Conservation (phyloP, 495 filamentous ascomycete species). For the Tuber indicum region DNA sequence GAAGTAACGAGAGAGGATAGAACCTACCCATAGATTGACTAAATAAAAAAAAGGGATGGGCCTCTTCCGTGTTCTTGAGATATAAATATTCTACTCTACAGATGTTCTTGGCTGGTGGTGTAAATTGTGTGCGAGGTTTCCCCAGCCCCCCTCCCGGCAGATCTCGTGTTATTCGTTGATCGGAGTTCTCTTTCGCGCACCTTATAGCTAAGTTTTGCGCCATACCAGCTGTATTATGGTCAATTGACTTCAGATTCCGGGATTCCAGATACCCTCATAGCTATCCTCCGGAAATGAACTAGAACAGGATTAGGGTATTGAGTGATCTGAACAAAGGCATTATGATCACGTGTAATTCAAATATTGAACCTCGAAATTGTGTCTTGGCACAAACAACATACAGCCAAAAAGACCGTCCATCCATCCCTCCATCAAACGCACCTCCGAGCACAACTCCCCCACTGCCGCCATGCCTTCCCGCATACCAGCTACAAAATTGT, state of each 20-base stretch:
- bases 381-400: neutral
- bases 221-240: neutral
- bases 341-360: neutral
- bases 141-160: neutral
- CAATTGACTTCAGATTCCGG: neutral
- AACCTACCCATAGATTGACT: neutral
- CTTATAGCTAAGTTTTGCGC: neutral
- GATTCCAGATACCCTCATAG: neutral
- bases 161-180: neutral
- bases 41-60: neutral
- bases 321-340: neutral
- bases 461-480: constrained; percentile 62
- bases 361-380: neutral
- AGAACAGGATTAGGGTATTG: neutral
- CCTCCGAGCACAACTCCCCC: neutral
- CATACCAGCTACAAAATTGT: constrained; percentile 55
- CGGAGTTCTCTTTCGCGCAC: neutral
- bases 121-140: neutral
- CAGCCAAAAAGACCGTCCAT: neutral
- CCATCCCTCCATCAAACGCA: neutral
- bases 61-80: neutral
- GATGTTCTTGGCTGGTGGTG: neutral
- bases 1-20: neutral
- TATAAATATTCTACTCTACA: neutral
- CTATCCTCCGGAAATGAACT: neutral